Base-by-base conservation (phyloP, 331 rosid genomes). In the Quercus phellos region DNA sequence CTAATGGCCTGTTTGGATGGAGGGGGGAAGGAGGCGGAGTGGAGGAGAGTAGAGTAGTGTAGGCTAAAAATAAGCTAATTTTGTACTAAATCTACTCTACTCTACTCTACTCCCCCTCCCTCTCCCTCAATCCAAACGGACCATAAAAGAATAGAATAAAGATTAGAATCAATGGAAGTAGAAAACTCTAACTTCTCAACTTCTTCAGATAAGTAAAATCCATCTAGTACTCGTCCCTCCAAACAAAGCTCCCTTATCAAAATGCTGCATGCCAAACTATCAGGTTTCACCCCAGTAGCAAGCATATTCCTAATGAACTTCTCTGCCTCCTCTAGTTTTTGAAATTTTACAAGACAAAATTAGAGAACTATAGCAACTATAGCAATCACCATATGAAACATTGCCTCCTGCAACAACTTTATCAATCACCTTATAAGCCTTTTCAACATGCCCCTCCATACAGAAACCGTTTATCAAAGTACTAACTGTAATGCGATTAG, bases 251-350 rank as follows among this genome's bases (percentile, higher is more conserved):
- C 88, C 84, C 81, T 94, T 70, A 94, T 77, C 82, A 91, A 74
- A 42, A 92, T 84, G 80, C 85, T 85, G 66, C 85, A 76, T 2
- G 94, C 90, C 79, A 85, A 80, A 79, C 90, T 76, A 78, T 85
- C 89, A 2, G 91, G 94, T 82, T 63, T 89, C 69, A 85, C 32
- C 55, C 84, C 87, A 73, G 59, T 60, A 35, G 76, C 84, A 78
- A 94, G 85, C 93, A 94, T 88, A 82, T 68, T 80, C 86, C 81
- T 78, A 59, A 92, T 83, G 81, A 90, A 78, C 73, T 85, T 86
- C 88, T 90, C 90, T 21, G 94, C 94, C 84, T 87, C 97, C n/a
- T 85, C 88, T 21, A 75, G 51, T 72, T 51, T 84, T 74, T 83
- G 82, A 29, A 59, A 77, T 80, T 70, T 84, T 74, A 85, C 79